Percentiles rank a stretch among this genome's conserved stretches.
Evolutionary conservation across 345 rosid genomes (phyloP).

Genomic region (Murraya koenigii): DNA sequence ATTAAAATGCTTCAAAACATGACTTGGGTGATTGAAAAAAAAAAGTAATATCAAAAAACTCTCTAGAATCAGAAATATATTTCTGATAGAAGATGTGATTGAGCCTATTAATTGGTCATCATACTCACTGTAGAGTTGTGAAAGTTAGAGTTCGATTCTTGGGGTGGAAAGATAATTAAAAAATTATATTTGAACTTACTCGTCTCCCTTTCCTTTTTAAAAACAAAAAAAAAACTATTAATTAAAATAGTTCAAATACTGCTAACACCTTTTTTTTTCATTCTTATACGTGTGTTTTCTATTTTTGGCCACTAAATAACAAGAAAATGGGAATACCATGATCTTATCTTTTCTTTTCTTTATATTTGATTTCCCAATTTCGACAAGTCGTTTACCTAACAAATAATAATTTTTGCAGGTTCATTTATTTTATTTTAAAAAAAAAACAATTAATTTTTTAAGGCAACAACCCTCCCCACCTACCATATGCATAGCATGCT

Average conservation of each 20-base stretch:
- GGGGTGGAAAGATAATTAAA: no score
- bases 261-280: neutral
- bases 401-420: neutral
- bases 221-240: no score
- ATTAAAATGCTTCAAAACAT: no score
- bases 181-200: no score
- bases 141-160: no score
- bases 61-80: no score
- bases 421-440: neutral
- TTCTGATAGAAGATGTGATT: no score
- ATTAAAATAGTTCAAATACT: neutral
- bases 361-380: neutral
- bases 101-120: neutral
- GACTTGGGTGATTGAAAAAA: no score
- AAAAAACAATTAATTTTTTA: neutral
- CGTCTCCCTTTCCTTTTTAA: no score
- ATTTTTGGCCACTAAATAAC: neutral
- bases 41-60: no score
- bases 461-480: neutral
- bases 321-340: neutral
- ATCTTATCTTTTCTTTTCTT: neutral
- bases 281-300: neutral
- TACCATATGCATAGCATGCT: neutral
- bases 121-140: no score
- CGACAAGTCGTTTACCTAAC: constrained; percentile 6